These are phyloP conservation scores for Cenchrus purpureus DNA, from an alignment of 176 grass and related monocot species.

Conservation along the genomic window DNA sequence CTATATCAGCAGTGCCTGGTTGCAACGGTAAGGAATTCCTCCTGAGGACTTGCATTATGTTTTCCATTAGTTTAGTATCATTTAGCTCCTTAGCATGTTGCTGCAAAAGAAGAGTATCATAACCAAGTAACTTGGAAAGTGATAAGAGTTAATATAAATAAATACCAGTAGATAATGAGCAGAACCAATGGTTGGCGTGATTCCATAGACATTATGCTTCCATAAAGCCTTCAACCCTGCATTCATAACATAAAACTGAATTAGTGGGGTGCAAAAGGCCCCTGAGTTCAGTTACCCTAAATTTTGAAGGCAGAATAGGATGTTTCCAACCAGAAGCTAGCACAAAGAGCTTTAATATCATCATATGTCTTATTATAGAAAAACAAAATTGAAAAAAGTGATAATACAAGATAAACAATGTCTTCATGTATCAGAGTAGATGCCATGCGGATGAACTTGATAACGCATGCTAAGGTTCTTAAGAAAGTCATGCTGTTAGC, in stretches of 20 bases:
- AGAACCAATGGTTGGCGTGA: conserved; percentile 95
- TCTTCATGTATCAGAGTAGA: neutral
- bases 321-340: neutral
- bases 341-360: neutral
- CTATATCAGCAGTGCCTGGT: conserved; percentile 85
- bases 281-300: neutral
- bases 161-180: conserved; percentile 94
- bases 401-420: conserved; percentile 19
- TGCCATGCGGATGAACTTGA: conserved; percentile 15
- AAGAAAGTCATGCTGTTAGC: neutral
- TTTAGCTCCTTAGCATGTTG: conserved; percentile 82
- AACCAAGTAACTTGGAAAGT: conserved; percentile 37
- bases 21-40: conserved; percentile 75
- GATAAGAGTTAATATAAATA: conserved; percentile 32
- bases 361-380: neutral
- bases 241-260: conserved; percentile 27
- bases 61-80: conserved; percentile 75
- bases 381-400: neutral
- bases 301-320: neutral
- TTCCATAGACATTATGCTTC: conserved; percentile 95
- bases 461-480: no score
- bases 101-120: conserved; percentile 60
- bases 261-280: no score
- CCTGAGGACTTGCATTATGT: conserved; percentile 56
- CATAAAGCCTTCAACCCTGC: conserved; percentile 83